phyloP scores from a whole-genome alignment of 352 stramenopile species.

The Globisporangium mamillatum region DNA sequence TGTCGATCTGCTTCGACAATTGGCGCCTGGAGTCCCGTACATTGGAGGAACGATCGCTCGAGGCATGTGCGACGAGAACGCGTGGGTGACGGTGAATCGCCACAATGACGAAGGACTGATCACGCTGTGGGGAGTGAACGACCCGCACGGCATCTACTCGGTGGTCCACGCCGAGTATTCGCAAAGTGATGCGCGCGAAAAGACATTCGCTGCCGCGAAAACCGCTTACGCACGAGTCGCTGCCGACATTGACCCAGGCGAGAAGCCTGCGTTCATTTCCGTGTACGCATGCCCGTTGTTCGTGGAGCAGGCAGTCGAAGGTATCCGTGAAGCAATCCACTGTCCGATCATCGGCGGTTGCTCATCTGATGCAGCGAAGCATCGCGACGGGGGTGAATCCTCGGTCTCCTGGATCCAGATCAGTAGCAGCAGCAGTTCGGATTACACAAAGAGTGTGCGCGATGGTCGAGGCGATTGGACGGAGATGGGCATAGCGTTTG shows the following conservation, averaged over 20 bases:
- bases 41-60: slow-evolving; percentile 83
- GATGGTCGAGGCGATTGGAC: slow-evolving; percentile 73
- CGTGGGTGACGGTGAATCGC: slow-evolving; percentile 85
- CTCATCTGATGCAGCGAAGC: slow-evolving; percentile 73
- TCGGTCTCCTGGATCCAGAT: slow-evolving; percentile 86
- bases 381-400: slow-evolving; percentile 54
- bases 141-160: slow-evolving; percentile 77
- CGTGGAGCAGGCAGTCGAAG: slow-evolving; percentile 80
- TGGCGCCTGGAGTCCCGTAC: slow-evolving; percentile 77
- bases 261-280: slow-evolving; percentile 77
- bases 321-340: slow-evolving; percentile 74
- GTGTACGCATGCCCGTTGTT: slow-evolving; percentile 81
- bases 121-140: slow-evolving; percentile 84
- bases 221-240: slow-evolving; percentile 54
- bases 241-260: slow-evolving; percentile 51
- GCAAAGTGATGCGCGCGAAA: slow-evolving; percentile 73
- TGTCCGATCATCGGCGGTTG: slow-evolving; percentile 83
- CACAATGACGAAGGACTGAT: slow-evolving; percentile 82
- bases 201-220: slow-evolving; percentile 72
- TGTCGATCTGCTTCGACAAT: slow-evolving; percentile 64
- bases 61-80: slow-evolving; percentile 85
- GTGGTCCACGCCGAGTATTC: slow-evolving; percentile 81
- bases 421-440: slow-evolving; percentile 75
- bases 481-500: slow-evolving; percentile 81
- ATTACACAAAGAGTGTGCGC: slow-evolving; percentile 76